Base-by-base conservation (phyloP, 768 basidiomycete genomes). In the Udeniomyces megalosporus region DNA sequence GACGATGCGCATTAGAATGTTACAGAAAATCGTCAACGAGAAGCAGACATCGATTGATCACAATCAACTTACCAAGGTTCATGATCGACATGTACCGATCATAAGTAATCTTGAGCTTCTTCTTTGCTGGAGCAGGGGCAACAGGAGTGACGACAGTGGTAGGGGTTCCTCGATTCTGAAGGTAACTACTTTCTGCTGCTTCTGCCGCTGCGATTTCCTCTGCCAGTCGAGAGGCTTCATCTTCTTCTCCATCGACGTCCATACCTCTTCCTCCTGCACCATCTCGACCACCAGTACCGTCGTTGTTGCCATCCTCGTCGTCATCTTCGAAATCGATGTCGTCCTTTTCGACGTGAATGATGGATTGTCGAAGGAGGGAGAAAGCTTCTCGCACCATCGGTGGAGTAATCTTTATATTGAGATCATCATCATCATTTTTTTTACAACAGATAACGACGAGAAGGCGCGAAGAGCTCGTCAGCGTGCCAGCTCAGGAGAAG, bases 321-420 rank as follows among this genome's bases (percentile, higher is more conserved):
- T 97, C 71, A n/a, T 75, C 74, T 58, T 75, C 95, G 73, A 97
- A 87, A 71, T 95, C 90, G 70, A 99, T 84, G 69, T 97, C 93
- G 71, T 99, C 95, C 72, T 97, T 91, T 71, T 99, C 95, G 64
- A 99, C 92, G 70, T 97, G 95, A 69, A 99, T 96, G 74, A 99
- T 99, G 2, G 95, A 97, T 70, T 95, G 92, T 28, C 88, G 83
- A 14, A 99, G 78, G 22, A 99, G 83, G 47, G 82, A 84, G 75
- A 87, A 97, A 2, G 95, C 95, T 74, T 99, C 95, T 45, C 91
- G 83, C 24, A 99, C 93, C 71, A 93, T 92, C 2, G 81, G 84
- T 7, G 93, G 91, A 0, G 82, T 87, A 69, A 99, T 97, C 88
- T 93, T 58, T 7, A 8, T 10, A 5, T 1, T 20, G 32, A 11